A percentile compares a stretch with the other conserved stretches of the same genome.
Conservation (phyloP, 2,329 filamentous ascomycete species). For the Curvularia spicifera region DNA sequence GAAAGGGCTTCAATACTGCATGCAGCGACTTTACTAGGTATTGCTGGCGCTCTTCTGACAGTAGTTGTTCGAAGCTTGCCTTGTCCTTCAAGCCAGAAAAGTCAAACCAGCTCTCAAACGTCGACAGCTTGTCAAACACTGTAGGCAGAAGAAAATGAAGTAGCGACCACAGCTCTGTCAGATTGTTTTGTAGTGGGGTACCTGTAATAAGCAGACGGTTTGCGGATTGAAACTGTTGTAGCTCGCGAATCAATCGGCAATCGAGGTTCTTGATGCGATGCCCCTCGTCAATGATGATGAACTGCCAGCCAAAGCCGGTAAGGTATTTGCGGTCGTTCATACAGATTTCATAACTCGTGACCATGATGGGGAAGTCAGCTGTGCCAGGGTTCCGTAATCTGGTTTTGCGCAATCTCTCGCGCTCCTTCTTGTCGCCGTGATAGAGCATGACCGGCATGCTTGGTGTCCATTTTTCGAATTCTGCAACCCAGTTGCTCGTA, state of each 20-base stretch:
- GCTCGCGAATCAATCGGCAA: conserved; percentile 85
- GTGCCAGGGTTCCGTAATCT: conserved; percentile 73
- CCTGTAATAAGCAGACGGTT: conserved; percentile 93
- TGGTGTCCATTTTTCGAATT: conserved; percentile 90
- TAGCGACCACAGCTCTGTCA: conserved; percentile 92
- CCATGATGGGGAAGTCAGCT: conserved; percentile 83
- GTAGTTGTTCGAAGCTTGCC: conserved; percentile 75
- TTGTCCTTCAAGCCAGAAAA: conserved; percentile 91
- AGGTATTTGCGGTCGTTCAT: conserved; percentile 85
- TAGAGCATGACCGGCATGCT: conserved; percentile 88
- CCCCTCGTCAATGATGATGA: conserved; percentile 97
- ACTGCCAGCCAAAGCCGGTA: conserved; percentile 89
- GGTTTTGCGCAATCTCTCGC: conserved; percentile 76
- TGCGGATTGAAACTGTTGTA: conserved; percentile 87
- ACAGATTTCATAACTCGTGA: conserved; percentile 95
- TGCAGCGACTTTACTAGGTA: conserved; percentile 88
- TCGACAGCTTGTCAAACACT: conserved; percentile 91
- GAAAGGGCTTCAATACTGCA: conserved; percentile 86
- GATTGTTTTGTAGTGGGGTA: conserved; percentile 93
- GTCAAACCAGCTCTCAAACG: conserved; percentile 96
- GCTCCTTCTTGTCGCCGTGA: conserved; percentile 80
- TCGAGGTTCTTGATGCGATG: conserved; percentile 98
- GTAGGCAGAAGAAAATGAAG: conserved; percentile 91
- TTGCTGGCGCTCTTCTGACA: conserved; percentile 78
- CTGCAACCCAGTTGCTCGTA: conserved; percentile 92